Evolutionary conservation across 352 stramenopile genomes (phyloP), one percentile per base, ranked within the genome.

Genomic region (Pythium sp.): DNA sequence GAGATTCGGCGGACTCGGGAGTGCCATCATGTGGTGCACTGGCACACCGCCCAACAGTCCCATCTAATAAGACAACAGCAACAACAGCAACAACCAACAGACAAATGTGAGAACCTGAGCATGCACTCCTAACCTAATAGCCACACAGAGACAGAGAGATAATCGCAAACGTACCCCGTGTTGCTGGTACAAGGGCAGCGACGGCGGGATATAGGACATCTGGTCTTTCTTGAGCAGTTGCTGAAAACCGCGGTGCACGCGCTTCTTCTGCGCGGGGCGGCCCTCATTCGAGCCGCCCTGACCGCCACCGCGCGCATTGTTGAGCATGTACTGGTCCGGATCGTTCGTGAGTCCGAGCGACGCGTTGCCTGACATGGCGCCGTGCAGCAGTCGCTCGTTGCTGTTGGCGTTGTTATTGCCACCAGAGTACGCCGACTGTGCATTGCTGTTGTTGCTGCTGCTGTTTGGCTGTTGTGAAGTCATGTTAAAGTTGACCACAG

Each of bases 181-280:
- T 53, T 47, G 38, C 38, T 92, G 83, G 58, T 91, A 93, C 12
- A 92, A 68, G 7, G 84, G 80, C 58, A 92, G 72, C 47, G 83
- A 76, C 26, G 86, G 83, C 6, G 86, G 83, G 7, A 84, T 79
- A 71, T 90, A 92, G 58, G 73, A 72, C 67, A 82, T 72, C 59
- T 93, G 83, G 60, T 92, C 82, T 36, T 92, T 92, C 69, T 91
- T 87, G 15, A 92, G 73, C 68, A 93, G 70, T 68, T 92, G 86
- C 74, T 93, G 86, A 62, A 92, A 92, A n/a, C 86, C 76, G 28
- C 83, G 81, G 32, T 90, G 83, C 63, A 89, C 78, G 2, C 86
- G 75, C 59, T 93, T 92, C 72, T 92, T 93, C 60, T 86, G 77
- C 8, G 66, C 69, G 24, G 68, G 69, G 36, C 69, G 65, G 14